A percentile compares a stretch with the other conserved stretches of the same genome.
Evolutionary conservation across 2,329 filamentous ascomycete species (phyloP).

Genomic region (Paecilomyces dactylethromorphus): DNA sequence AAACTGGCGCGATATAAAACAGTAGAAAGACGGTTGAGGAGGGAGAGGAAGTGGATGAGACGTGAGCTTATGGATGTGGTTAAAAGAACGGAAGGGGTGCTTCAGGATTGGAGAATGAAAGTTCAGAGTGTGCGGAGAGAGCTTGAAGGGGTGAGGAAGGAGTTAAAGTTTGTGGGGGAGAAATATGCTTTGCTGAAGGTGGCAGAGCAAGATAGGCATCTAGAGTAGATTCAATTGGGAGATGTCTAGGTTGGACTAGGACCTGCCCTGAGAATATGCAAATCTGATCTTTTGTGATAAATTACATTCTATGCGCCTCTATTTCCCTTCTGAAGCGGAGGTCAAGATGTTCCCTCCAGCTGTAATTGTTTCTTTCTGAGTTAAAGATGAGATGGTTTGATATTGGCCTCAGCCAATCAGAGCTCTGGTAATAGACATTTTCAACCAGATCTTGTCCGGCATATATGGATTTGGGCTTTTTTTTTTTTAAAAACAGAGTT

Average conservation of each 20-base stretch:
- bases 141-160: constrained; percentile 3
- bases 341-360: too few species aligned
- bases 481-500: too few species aligned
- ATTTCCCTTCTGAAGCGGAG: too few species aligned
- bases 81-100: constrained; percentile 9
- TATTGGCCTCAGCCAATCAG: too few species aligned
- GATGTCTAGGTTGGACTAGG: not conserved
- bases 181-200: constrained; percentile 3
- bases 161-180: constrained; percentile 1
- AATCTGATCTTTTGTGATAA: too few species aligned
- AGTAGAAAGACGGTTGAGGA: constrained; percentile 9
- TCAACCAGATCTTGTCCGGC: too few species aligned
- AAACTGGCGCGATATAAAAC: constrained; percentile 11
- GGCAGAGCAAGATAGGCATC: too few species aligned
- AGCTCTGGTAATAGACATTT: too few species aligned
- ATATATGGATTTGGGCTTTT: too few species aligned
- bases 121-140: constrained; percentile 4
- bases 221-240: not conserved
- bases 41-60: constrained; percentile 14
- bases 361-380: too few species aligned
- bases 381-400: too few species aligned
- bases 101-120: constrained; percentile 10
- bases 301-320: too few species aligned
- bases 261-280: not conserved
- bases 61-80: constrained; percentile 14